Evolutionary conservation across 179 eudicot genomes (phyloP).

Genomic region (Silene coronaria): DNA sequence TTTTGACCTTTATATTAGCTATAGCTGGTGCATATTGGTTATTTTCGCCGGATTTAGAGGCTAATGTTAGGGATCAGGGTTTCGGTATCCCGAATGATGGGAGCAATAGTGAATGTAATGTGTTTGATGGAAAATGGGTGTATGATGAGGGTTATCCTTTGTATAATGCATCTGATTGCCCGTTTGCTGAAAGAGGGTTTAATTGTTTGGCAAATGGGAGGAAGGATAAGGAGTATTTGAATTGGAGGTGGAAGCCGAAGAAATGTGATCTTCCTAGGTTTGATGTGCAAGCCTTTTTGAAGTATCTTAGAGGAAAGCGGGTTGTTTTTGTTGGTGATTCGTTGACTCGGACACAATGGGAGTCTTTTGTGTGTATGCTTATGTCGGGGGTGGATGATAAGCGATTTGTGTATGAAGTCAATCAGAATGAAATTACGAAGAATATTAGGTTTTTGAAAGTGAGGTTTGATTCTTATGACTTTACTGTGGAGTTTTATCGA

Average conservation of each 20-base stretch:
- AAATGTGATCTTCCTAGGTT: constrained; percentile 65
- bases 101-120: constrained; percentile 43
- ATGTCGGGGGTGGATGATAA: constrained; percentile 83
- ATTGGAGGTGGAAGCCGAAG: constrained; percentile 92
- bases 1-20: constrained; percentile 36
- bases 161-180: constrained; percentile 82
- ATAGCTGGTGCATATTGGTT: constrained; percentile 40
- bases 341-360: constrained; percentile 94
- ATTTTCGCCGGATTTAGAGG: constrained; percentile 27
- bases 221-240: constrained; percentile 53
- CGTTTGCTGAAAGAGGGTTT: constrained; percentile 74
- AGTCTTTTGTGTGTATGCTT: constrained; percentile 87
- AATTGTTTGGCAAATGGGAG: constrained; percentile 82
- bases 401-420: constrained; percentile 68
- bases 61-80: constrained; percentile 24
- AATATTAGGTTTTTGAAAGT: constrained; percentile 63
- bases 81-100: constrained; percentile 21
- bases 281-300: constrained; percentile 39
- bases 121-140: constrained; percentile 86
- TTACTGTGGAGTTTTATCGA: constrained; percentile 77
- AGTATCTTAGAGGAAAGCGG: constrained; percentile 61
- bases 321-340: constrained; percentile 98
- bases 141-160: constrained; percentile 63
- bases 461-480: constrained; percentile 56
- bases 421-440: constrained; percentile 69